These are phyloP conservation scores for Fusarium miscanthi DNA, from an alignment of 2,329 filamentous ascomycete species.

Conservation along the genomic window DNA sequence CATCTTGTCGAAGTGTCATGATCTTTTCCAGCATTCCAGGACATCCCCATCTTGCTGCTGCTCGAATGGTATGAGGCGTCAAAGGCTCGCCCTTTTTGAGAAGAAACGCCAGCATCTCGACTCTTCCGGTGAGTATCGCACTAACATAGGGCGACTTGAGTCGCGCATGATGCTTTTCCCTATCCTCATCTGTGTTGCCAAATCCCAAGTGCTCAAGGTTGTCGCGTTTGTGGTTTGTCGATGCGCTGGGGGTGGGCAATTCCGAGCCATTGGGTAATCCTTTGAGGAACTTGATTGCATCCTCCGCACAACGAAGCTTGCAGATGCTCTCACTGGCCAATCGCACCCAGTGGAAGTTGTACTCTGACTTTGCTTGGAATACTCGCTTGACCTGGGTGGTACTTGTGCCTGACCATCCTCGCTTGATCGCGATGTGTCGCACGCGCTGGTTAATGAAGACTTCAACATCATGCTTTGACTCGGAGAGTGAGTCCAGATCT, in stretches of 20 bases:
- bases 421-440: conserved; percentile 21
- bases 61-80: conserved; percentile 21
- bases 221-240: conserved; percentile 8
- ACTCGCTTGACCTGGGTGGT: conserved; percentile 24
- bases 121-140: conserved; percentile 24
- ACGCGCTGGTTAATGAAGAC: conserved; percentile 35
- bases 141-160: conserved; percentile 23
- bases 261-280: conserved; percentile 35
- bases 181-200: conserved; percentile 24
- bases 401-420: conserved; percentile 28
- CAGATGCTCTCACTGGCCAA: conserved; percentile 39
- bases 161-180: conserved; percentile 25
- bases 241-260: neutral
- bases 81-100: conserved; percentile 20
- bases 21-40: conserved; percentile 22
- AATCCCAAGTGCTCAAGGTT: conserved; percentile 12
- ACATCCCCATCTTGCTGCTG: conserved; percentile 23
- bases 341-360: conserved; percentile 43
- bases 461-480: conserved; percentile 32
- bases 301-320: conserved; percentile 30
- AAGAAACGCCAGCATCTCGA: conserved; percentile 29
- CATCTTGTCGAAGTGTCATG: conserved; percentile 17
- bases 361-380: conserved; percentile 36
- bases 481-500: conserved; percentile 37
- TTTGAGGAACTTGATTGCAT: conserved; percentile 33